These are phyloP conservation scores for Strobilomyces echinocephalus DNA, from an alignment of 768 basidiomycete genomes.

Conservation along the genomic window DNA sequence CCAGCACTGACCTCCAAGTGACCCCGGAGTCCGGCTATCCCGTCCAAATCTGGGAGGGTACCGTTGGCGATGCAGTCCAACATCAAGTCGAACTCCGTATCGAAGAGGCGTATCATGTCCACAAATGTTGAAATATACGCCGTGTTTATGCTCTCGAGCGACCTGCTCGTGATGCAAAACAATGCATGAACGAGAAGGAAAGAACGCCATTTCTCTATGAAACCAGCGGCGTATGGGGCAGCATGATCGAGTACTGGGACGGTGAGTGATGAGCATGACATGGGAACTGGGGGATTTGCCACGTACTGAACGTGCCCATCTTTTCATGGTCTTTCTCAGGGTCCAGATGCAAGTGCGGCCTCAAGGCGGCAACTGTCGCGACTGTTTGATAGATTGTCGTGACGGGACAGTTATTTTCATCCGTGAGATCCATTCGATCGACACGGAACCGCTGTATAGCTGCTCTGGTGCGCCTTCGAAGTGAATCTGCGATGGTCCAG, in stretches of 20 bases:
- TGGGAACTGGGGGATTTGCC: neutral
- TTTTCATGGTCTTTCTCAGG: neutral
- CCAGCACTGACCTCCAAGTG: neutral
- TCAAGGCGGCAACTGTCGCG: neutral
- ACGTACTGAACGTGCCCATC: neutral
- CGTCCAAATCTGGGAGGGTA: neutral
- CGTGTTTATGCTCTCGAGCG: slow-evolving; percentile 1
- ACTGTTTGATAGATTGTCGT: neutral
- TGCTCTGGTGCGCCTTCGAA: slow-evolving; percentile 1
- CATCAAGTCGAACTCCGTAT: slow-evolving; percentile 9
- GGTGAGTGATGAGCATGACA: neutral
- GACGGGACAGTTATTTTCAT: neutral
- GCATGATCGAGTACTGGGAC: slow-evolving; percentile 1
- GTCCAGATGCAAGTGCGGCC: neutral
- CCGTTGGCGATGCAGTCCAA: slow-evolving; percentile 14
- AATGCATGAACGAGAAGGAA: neutral
- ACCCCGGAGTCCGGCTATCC: neutral
- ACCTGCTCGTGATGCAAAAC: slow-evolving; percentile 2
- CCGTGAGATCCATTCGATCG: neutral
- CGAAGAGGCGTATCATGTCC: slow-evolving; percentile 10
- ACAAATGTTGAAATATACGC: slow-evolving; percentile 10
- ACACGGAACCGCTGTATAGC: neutral
- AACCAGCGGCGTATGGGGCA: slow-evolving; percentile 1
- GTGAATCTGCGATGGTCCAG: neutral
- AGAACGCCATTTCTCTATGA: slow-evolving; percentile 6